These are phyloP conservation scores for Thermoascus crustaceus DNA, from an alignment of 2,329 filamentous ascomycete genomes.

Conservation along the genomic window DNA sequence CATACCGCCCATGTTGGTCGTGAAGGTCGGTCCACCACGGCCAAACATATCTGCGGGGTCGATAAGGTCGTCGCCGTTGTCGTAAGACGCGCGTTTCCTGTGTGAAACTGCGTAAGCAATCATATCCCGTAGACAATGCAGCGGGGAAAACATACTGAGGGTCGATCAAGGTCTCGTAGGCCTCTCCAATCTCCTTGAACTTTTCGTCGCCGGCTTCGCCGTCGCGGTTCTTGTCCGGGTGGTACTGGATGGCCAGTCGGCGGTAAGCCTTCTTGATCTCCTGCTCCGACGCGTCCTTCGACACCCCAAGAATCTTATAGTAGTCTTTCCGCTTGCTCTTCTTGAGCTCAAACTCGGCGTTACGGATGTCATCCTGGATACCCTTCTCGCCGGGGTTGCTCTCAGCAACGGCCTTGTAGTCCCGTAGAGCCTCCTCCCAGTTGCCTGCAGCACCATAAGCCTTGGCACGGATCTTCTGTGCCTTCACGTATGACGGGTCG, in stretches of 20 bases:
- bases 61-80: conserved; percentile 84
- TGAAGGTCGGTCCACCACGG: conserved; percentile 44
- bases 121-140: conserved; percentile 5
- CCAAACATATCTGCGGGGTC: conserved; percentile 82
- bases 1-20: conserved; percentile 50
- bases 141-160: conserved; percentile 59
- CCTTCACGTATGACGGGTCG: conserved; percentile 80
- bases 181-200: conserved; percentile 97
- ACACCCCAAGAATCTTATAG: conserved; percentile 89
- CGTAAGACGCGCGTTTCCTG: conserved; percentile 81
- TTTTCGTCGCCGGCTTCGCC: conserved; percentile 75
- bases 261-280: conserved; percentile 97
- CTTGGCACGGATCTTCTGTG: conserved; percentile 87
- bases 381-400: conserved; percentile 71
- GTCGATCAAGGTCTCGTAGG: conserved; percentile 92
- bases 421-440: conserved; percentile 86
- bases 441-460: conserved; percentile 74
- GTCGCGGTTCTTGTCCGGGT: conserved; percentile 90
- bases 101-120: conserved; percentile 8
- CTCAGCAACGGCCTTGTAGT: conserved; percentile 81
- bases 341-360: conserved; percentile 91
- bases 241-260: conserved; percentile 85
- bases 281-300: conserved; percentile 73
- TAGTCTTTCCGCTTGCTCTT: conserved; percentile 97
- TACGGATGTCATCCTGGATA: conserved; percentile 75